A percentile compares a stretch with the other conserved stretches of the same genome.
Conservation (phyloP, 1,284 basidiomycete species). For the Ganoderma boninense region DNA sequence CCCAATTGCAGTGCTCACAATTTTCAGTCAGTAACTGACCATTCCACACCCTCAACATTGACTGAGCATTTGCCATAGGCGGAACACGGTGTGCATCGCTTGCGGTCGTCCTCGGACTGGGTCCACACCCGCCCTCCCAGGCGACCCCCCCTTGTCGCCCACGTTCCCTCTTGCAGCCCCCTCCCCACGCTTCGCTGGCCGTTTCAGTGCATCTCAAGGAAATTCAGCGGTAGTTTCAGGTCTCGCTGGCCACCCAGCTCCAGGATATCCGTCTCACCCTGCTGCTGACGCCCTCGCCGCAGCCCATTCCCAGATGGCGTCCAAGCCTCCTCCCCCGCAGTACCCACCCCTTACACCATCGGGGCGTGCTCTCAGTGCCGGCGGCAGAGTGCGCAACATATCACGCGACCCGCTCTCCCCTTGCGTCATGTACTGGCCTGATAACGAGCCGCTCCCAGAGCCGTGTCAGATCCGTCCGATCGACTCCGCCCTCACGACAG, state of each 20-base stretch:
- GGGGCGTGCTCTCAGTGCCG: constrained; percentile 73
- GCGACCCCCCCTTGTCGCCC: constrained; percentile 22
- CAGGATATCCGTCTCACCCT: constrained; percentile 15
- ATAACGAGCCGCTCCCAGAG: constrained; percentile 82
- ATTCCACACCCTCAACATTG: neutral
- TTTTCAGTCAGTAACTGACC: constrained; percentile 66
- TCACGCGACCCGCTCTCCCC: constrained; percentile 73
- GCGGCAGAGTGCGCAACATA: constrained; percentile 80
- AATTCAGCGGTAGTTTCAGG: constrained; percentile 12
- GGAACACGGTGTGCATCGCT: constrained; percentile 76
- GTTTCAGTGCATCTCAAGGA: constrained; percentile 12
- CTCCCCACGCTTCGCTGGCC: constrained; percentile 36
- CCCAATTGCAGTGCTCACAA: constrained; percentile 74
- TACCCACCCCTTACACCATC: constrained; percentile 82
- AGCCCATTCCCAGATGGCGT: constrained; percentile 22
- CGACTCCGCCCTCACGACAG: constrained; percentile 58
- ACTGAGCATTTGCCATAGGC: constrained; percentile 61
- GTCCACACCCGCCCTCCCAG: constrained; percentile 32
- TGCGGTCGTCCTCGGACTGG: constrained; percentile 68
- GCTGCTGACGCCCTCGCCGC: constrained; percentile 20
- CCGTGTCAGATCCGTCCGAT: constrained; percentile 78
- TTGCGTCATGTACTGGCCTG: constrained; percentile 87
- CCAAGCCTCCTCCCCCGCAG: constrained; percentile 46
- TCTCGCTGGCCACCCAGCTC: constrained; percentile 1
- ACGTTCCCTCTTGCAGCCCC: constrained; percentile 31